phyloP scores from a whole-genome alignment of 2,329 filamentous ascomycete species.

The Ophiostoma perfectum region DNA sequence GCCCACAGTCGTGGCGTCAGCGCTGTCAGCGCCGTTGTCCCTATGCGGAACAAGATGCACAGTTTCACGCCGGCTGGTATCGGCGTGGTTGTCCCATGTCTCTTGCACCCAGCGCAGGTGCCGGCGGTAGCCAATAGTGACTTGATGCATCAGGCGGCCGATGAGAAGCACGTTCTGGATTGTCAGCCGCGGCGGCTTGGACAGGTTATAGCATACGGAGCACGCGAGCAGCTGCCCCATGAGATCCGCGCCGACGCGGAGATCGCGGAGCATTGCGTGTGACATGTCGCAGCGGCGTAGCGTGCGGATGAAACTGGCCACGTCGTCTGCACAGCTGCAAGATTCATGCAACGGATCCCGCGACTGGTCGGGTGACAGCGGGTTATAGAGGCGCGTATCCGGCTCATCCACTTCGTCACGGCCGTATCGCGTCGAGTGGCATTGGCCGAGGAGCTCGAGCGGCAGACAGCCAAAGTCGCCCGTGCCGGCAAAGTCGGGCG shows the following conservation, averaged over 20 bases:
- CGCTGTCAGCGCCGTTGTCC: not conserved
- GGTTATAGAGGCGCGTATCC: not conserved
- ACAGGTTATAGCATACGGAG: conserved; percentile 17
- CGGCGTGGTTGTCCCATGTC: not conserved
- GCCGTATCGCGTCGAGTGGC: not conserved
- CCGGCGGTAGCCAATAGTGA: conserved; percentile 17
- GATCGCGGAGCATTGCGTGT: conserved; percentile 9
- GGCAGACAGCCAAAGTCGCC: conserved; percentile 16
- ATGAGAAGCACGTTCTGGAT: conserved; percentile 21
- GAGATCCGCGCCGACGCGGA: conserved; percentile 15
- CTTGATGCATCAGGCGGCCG: conserved; percentile 17
- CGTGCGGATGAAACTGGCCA: not conserved
- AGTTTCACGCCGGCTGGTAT: not conserved
- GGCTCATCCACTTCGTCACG: not conserved
- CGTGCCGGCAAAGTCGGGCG: not conserved
- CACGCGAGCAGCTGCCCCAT: conserved; percentile 17
- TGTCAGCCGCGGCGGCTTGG: conserved; percentile 19
- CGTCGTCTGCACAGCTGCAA: not conserved
- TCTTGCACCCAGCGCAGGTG: conserved; percentile 17
- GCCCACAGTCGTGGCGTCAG: not conserved
- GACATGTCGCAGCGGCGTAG: not conserved
- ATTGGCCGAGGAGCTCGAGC: conserved; percentile 16
- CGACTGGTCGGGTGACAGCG: not conserved
- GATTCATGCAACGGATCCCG: not conserved
- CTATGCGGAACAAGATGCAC: not conserved